Base-by-base conservation (phyloP, 768 basidiomycete species). In the Russula brevipes region DNA sequence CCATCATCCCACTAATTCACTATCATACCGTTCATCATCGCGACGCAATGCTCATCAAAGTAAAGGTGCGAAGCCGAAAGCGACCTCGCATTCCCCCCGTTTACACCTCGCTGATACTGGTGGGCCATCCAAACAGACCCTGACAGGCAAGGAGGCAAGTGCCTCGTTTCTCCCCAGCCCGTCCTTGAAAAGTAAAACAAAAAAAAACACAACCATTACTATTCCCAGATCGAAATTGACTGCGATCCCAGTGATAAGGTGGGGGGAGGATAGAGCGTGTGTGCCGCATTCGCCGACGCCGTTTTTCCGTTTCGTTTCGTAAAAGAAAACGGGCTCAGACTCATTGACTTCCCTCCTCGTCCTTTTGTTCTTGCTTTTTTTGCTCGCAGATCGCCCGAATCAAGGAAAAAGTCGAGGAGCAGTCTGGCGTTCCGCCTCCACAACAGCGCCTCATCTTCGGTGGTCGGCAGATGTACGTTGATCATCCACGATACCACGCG, bases 381-480 rank as follows among this genome's bases (percentile, higher is more conserved):
- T 50, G 4, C 4, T 36, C 49, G 14, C 50, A 98, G 96, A 91
- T 97, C 71, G 80, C 85, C 51, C 85, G 91, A 69, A 94, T 98
- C 77, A 98, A 98, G 79, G 94, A 96, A 82, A 91, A 91, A 74
- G 93, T 98, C 9, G 96, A 98, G 75, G 95, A 98, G 79, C 95
- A 98, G 77, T 94, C 94, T 6, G 96, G 96, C 67, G 96, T 98
- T 46, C 96, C 96, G 30, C 96, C 96, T 64, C 91, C 81, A 47
- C 96, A 98, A 75, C 96, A 98, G 75, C 85, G 96, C 61, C 76
- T 98, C 71, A 98, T 98, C 73, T 97, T 88, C 74, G 76, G 84
- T 71, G 96, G 96, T 39, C 85, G 94, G 71, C 95, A 97, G 73
- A 87, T 98, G 96, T 98, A 75, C 75, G 84, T 77, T 45, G 63